A percentile compares a stretch with the other conserved stretches of the same genome.
phyloP scores from a whole-genome alignment of 2,329 filamentous ascomycete genomes.

The Fusarium liriodendri region DNA sequence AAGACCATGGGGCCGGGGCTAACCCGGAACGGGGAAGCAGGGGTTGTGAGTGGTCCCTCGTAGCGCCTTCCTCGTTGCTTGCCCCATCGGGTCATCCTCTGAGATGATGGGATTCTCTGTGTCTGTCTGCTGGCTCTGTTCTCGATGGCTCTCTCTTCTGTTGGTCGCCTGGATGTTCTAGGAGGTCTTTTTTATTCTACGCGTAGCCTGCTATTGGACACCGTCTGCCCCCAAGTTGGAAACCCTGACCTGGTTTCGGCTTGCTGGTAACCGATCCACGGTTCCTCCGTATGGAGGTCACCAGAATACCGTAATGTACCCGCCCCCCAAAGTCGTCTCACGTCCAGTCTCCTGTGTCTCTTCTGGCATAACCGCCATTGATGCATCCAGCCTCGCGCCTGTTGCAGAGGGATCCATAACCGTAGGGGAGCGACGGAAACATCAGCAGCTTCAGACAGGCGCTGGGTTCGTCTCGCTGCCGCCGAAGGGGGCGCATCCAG shows the following conservation, averaged over 20 bases:
- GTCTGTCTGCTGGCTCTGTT: not conserved
- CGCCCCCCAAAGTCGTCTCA: conserved; percentile 10
- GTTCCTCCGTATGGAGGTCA: conserved; percentile 11
- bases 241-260: conserved; percentile 24
- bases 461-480: conserved; percentile 1
- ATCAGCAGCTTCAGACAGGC: conserved; percentile 3
- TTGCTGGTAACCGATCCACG: conserved; percentile 20
- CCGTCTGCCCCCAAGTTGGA: conserved; percentile 2
- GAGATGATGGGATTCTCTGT: conserved; percentile 10
- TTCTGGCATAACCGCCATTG: conserved; percentile 10
- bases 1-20: conserved; percentile 32
- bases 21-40: conserved; percentile 31
- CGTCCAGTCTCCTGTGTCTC: conserved; percentile 7
- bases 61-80: conserved; percentile 31
- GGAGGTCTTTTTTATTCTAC: conserved; percentile 7
- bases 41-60: conserved; percentile 38
- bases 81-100: conserved; percentile 26
- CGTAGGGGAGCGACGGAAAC: conserved; percentile 17
- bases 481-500: conserved; percentile 17
- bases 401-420: not conserved
- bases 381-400: conserved; percentile 13
- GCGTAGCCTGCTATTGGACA: conserved; percentile 27
- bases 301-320: not conserved
- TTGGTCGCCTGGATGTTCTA: conserved; percentile 1
- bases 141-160: conserved; percentile 6